A percentile compares a stretch with the other conserved stretches of the same genome.
Conservation (phyloP, 2,329 filamentous ascomycete genomes). For the Truncatella angustata region DNA sequence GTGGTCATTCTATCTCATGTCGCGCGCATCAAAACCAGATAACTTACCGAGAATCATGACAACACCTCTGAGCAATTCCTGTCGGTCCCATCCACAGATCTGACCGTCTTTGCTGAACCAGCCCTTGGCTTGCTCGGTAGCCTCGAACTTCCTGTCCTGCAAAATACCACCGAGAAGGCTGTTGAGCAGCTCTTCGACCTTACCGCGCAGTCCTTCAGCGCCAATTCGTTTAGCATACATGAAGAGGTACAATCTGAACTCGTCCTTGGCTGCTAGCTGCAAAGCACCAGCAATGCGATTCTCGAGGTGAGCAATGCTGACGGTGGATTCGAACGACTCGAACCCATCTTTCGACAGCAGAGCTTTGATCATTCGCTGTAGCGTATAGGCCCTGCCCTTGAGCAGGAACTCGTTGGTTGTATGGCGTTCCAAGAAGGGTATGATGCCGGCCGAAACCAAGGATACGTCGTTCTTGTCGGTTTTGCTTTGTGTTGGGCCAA, state of each 20-base stretch:
- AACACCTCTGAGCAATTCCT: constrained; percentile 84
- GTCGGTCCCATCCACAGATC: constrained; percentile 87
- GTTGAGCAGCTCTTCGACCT: constrained; percentile 89
- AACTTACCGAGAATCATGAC: constrained; percentile 85
- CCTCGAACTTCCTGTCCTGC: constrained; percentile 53
- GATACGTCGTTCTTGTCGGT: constrained; percentile 47
- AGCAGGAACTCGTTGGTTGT: constrained; percentile 91
- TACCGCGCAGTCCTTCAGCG: constrained; percentile 79
- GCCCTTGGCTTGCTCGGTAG: constrained; percentile 46
- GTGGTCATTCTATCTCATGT: constrained; percentile 17
- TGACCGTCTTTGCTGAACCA: constrained; percentile 68
- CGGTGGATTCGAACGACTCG: constrained; percentile 84
- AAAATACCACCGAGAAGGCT: constrained; percentile 73
- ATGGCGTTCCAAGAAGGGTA: constrained; percentile 89
- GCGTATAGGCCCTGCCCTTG: constrained; percentile 85
- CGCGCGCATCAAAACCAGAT: constrained; percentile 13
- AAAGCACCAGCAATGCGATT: constrained; percentile 89
- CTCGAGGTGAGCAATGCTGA: constrained; percentile 92
- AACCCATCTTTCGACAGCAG: constrained; percentile 86
- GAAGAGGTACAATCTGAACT: constrained; percentile 91
- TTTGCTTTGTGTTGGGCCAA: constrained; percentile 53
- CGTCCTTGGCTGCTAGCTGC: constrained; percentile 80
- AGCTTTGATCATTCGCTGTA: constrained; percentile 88
- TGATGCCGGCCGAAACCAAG: constrained; percentile 82
- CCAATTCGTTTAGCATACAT: constrained; percentile 98